These are phyloP conservation scores for Basidiobolus meristosporus DNA, from an alignment of 371 early-diverging fungal genomes.

Conservation along the genomic window DNA sequence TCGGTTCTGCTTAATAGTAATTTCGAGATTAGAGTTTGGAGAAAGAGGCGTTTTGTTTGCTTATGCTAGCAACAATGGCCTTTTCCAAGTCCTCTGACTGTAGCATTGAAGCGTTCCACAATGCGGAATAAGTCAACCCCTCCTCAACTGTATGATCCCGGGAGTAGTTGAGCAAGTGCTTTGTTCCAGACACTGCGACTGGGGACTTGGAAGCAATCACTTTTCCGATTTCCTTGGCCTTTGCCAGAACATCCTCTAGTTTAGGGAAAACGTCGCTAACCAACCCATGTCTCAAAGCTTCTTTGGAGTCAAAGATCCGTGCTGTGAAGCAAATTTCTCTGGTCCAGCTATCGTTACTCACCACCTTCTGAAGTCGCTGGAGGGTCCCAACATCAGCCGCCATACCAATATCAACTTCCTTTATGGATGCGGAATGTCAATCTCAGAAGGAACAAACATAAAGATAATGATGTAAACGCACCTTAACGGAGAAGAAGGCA, in stretches of 20 bases:
- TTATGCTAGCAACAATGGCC: too few species aligned
- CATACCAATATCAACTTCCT: constrained; percentile 80
- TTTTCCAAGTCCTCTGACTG: constrained; percentile 55
- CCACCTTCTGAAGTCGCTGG: constrained; percentile 84
- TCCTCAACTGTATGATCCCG: constrained; percentile 81
- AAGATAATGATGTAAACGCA: constrained; percentile 5
- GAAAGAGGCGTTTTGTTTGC: too few species aligned
- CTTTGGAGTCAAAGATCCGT: constrained; percentile 49
- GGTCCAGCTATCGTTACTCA: constrained; percentile 78
- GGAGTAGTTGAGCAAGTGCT: constrained; percentile 73
- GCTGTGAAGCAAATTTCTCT: constrained; percentile 79
- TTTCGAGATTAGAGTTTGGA: too few species aligned
- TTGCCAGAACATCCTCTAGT: constrained; percentile 26
- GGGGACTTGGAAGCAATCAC: constrained; percentile 80
- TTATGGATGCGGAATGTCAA: constrained; percentile 1
- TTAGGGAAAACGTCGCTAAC: constrained; percentile 43
- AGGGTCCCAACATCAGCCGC: constrained; percentile 77
- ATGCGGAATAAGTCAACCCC: constrained; percentile 68
- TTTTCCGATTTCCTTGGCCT: constrained; percentile 46
- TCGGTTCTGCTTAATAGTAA: too few species aligned
- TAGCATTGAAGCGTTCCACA: constrained; percentile 75
- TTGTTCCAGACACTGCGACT: constrained; percentile 70
- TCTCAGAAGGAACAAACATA: background rate
- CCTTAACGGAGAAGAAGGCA: constrained; percentile 68
- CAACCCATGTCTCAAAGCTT: constrained; percentile 67